Evolutionary conservation across 495 filamentous ascomycete species (phyloP).

Genomic region (Tuber aestivum): DNA sequence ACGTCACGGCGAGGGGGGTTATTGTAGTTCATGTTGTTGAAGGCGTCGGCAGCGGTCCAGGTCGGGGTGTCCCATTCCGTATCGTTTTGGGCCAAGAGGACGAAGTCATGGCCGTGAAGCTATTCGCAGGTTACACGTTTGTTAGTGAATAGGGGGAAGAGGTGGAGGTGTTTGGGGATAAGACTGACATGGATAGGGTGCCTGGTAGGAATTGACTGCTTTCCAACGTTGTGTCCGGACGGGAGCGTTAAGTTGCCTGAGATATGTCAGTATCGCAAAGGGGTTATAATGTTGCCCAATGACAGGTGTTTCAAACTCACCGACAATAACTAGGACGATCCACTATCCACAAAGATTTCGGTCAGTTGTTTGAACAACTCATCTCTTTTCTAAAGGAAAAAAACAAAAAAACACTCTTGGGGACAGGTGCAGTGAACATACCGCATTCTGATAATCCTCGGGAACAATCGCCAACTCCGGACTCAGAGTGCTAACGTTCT

Average conservation of each 20-base stretch:
- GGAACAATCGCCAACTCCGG: neutral
- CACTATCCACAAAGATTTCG: neutral
- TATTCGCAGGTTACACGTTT: constrained; percentile 43
- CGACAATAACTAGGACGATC: constrained; percentile 14
- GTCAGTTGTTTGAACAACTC: neutral
- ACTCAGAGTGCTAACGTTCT: neutral
- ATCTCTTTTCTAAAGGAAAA: neutral
- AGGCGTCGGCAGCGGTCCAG: constrained; percentile 40
- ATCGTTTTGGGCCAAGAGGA: constrained; percentile 49
- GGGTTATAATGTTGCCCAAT: neutral
- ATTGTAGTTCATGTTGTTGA: constrained; percentile 4
- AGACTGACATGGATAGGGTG: constrained; percentile 27
- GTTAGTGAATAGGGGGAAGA: neutral
- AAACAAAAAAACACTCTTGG: neutral
- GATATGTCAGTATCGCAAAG: constrained; percentile 34
- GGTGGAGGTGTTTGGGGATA: neutral
- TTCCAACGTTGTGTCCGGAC: constrained; percentile 47
- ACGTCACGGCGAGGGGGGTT: constrained; percentile 58
- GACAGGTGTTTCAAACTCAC: constrained; percentile 45
- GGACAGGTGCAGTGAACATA: neutral
- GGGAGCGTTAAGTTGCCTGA: constrained; percentile 45
- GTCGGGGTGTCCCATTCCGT: constrained; percentile 34
- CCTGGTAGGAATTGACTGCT: constrained; percentile 41
- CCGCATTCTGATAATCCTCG: neutral
- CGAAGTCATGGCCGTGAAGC: constrained; percentile 58